Conservation (phyloP, 2,329 filamentous ascomycete genomes). For the Periconia sp. region DNA sequence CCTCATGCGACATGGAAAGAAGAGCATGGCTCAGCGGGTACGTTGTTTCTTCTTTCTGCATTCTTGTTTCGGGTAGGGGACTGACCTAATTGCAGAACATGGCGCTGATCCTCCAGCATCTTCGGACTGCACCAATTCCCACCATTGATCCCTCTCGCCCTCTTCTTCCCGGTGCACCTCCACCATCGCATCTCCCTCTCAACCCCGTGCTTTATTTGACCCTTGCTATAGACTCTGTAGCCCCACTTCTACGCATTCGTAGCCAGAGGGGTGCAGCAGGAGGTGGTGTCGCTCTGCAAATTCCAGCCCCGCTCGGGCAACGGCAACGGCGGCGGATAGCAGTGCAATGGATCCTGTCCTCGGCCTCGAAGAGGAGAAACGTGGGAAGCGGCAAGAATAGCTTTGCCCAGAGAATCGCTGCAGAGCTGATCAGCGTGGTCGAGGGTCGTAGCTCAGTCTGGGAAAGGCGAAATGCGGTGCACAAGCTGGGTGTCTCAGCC, state of each 20-base stretch:
- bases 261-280: slow-evolving; percentile 79
- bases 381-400: slow-evolving; percentile 72
- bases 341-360: slow-evolving; percentile 86
- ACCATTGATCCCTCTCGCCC: slow-evolving; percentile 73
- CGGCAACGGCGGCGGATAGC: slow-evolving; percentile 79
- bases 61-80: not conserved
- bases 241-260: slow-evolving; percentile 82
- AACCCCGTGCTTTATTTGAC: slow-evolving; percentile 90
- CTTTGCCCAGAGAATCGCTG: slow-evolving; percentile 79
- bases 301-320: slow-evolving; percentile 77
- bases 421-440: slow-evolving; percentile 85
- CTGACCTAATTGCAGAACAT: slow-evolving; percentile 68
- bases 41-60: slow-evolving; percentile 44
- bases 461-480: slow-evolving; percentile 78
- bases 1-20: slow-evolving; percentile 90
- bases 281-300: slow-evolving; percentile 82
- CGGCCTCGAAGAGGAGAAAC: slow-evolving; percentile 78
- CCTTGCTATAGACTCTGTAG: slow-evolving; percentile 89
- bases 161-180: slow-evolving; percentile 77
- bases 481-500: slow-evolving; percentile 80
- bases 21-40: slow-evolving; percentile 88
- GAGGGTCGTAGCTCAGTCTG: slow-evolving; percentile 85
- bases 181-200: slow-evolving; percentile 79
- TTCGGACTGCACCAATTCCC: slow-evolving; percentile 84
- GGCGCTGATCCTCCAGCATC: slow-evolving; percentile 77